These are phyloP conservation scores for Trametes sp. DNA, from an alignment of 1,284 basidiomycete genomes.

Conservation along the genomic window DNA sequence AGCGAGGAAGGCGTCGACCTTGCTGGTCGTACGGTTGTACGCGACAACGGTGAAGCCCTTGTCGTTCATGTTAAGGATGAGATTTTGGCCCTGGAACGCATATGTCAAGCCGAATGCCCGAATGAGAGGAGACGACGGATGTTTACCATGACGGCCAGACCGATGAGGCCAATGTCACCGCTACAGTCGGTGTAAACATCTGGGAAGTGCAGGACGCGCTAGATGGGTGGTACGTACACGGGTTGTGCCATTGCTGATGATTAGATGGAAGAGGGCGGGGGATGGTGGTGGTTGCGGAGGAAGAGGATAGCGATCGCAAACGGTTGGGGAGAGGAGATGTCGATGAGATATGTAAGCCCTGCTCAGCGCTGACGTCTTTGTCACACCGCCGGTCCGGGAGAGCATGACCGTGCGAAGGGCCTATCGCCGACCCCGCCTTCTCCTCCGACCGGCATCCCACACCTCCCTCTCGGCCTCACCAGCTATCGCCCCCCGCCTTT, in stretches of 20 bases:
- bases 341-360: constrained; percentile 43
- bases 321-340: constrained; percentile 39
- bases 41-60: constrained; percentile 98
- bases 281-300: constrained; percentile 39
- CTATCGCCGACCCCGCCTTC: constrained; percentile 1
- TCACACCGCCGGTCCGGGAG: constrained; percentile 34
- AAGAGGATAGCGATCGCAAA: constrained; percentile 32
- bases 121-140: constrained; percentile 25
- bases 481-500: background rate
- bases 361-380: constrained; percentile 36
- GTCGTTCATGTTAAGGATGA: constrained; percentile 99
- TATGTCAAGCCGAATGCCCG: constrained; percentile 18
- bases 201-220: background rate
- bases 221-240: constrained; percentile 50
- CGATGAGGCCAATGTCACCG: constrained; percentile 93
- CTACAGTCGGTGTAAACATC: constrained; percentile 48
- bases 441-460: constrained; percentile 25
- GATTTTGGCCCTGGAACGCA: constrained; percentile 83
- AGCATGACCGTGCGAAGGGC: constrained; percentile 33
- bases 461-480: background rate
- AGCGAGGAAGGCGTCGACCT: constrained; percentile 95
- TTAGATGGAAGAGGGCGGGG: constrained; percentile 37
- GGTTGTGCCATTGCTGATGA: constrained; percentile 51
- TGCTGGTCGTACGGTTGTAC: constrained; percentile 97
- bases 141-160: constrained; percentile 94